A percentile compares a stretch with the other conserved stretches of the same genome.
These are phyloP conservation scores for Gloeopeniophorella convolvens DNA, from an alignment of 768 basidiomycete species.

Conservation along the genomic window DNA sequence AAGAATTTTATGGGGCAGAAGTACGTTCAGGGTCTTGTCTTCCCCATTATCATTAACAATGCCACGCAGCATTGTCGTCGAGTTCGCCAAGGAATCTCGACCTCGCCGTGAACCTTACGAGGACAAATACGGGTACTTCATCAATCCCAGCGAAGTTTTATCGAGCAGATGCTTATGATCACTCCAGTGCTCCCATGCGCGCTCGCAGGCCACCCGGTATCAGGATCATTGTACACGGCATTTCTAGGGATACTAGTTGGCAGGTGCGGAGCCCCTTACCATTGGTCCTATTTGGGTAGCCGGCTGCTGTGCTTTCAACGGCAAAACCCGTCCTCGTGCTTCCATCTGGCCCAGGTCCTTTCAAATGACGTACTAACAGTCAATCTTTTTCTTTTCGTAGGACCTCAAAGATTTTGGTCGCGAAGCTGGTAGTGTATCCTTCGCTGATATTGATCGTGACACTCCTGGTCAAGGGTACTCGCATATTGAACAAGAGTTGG, in stretches of 20 bases:
- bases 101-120: constrained; percentile 70
- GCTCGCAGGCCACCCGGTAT: constrained; percentile 74
- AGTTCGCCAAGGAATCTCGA: constrained; percentile 91
- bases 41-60: constrained; percentile 1
- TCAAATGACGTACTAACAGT: too few species aligned
- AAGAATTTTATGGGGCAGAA: constrained; percentile 85
- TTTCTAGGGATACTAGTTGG: constrained; percentile 96
- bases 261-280: constrained; percentile 68
- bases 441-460: constrained; percentile 92
- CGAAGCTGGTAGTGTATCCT: constrained; percentile 87
- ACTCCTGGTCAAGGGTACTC: constrained; percentile 80
- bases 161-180: constrained; percentile 3
- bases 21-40: constrained; percentile 39
- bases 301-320: too few species aligned
- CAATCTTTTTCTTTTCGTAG: constrained; percentile 38
- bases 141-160: background rate
- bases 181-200: constrained; percentile 43
- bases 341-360: too few species aligned
- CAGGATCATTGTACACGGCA: constrained; percentile 79
- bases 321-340: too few species aligned
- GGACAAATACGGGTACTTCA: constrained; percentile 42
- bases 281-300: constrained; percentile 8
- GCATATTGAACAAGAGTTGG: background rate
- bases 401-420: constrained; percentile 98
- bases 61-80: constrained; percentile 75